Percentiles rank a stretch among this genome's conserved stretches.
phyloP scores from a whole-genome alignment of 352 stramenopile genomes.

The Globisporangium recalcitrans region DNA sequence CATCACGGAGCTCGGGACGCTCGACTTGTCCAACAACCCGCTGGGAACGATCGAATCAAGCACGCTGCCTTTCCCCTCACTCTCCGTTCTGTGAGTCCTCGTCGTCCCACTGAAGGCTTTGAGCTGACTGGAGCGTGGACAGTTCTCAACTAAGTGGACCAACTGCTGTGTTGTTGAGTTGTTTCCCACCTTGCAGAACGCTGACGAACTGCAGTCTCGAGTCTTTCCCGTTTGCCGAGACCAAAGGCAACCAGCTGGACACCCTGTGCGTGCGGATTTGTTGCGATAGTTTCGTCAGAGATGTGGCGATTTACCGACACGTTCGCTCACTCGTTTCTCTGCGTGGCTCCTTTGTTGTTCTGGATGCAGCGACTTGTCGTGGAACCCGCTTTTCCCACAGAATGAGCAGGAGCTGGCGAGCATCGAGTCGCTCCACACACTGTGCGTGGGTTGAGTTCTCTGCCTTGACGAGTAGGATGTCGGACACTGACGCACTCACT shows the following conservation, averaged over 20 bases:
- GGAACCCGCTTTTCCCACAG: slow-evolving; percentile 7
- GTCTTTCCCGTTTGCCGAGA: slow-evolving; percentile 9
- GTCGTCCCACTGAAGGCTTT: background rate
- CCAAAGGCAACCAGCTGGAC: background rate
- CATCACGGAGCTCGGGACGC: background rate
- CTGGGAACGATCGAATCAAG: background rate
- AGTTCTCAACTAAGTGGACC: background rate
- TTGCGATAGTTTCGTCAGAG: no score
- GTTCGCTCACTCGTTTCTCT: background rate
- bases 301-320: no score
- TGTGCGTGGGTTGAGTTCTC: background rate
- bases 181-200: background rate
- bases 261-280: slow-evolving; percentile 3
- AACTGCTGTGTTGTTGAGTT: background rate
- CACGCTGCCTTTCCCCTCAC: background rate
- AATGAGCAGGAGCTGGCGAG: background rate
- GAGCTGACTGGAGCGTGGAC: no score
- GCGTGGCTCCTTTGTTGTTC: background rate
- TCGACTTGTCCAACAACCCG: slow-evolving; percentile 4
- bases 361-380: slow-evolving; percentile 5
- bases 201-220: slow-evolving; percentile 10
- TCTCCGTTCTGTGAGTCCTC: slow-evolving; percentile 2
- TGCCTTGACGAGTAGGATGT: background rate
- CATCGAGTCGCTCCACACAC: background rate
- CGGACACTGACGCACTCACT: background rate